Evolutionary conservation across 2,329 filamentous ascomycete species (phyloP).

Genomic region (Coniochaeta ligniaria): DNA sequence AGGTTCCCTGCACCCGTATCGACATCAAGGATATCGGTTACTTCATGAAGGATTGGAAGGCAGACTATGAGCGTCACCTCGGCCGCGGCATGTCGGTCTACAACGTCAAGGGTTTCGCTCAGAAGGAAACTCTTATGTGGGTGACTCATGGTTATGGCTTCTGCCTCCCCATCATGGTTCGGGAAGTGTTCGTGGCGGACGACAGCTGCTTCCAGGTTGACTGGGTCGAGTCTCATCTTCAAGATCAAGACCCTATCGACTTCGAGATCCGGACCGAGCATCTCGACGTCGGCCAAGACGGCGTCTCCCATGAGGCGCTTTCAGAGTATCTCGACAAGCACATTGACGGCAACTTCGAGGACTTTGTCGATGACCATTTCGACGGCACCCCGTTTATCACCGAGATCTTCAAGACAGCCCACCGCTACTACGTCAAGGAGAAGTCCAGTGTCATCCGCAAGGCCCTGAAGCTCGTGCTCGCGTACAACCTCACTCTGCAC

Average conservation of each 20-base stretch:
- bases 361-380: constrained; percentile 93
- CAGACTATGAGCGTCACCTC: constrained; percentile 88
- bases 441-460: constrained; percentile 87
- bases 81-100: constrained; percentile 82
- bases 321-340: constrained; percentile 94
- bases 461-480: constrained; percentile 87
- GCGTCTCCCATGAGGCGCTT: constrained; percentile 71
- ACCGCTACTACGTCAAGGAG: constrained; percentile 86
- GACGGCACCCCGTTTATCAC: constrained; percentile 93
- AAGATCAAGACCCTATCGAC: constrained; percentile 62
- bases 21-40: constrained; percentile 98
- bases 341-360: constrained; percentile 85
- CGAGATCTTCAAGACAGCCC: constrained; percentile 91
- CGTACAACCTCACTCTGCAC: constrained; percentile 91
- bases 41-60: constrained; percentile 99
- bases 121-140: constrained; percentile 68
- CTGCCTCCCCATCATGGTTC: constrained; percentile 84
- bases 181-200: constrained; percentile 87
- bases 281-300: constrained; percentile 82
- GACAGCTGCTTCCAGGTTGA: constrained; percentile 90
- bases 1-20: constrained; percentile 94
- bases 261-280: constrained; percentile 85
- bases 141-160: constrained; percentile 96
- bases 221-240: constrained; percentile 77
- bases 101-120: constrained; percentile 82